Base-by-base conservation (phyloP, 2,329 filamentous ascomycete species). In the Stemphylium beticola region DNA sequence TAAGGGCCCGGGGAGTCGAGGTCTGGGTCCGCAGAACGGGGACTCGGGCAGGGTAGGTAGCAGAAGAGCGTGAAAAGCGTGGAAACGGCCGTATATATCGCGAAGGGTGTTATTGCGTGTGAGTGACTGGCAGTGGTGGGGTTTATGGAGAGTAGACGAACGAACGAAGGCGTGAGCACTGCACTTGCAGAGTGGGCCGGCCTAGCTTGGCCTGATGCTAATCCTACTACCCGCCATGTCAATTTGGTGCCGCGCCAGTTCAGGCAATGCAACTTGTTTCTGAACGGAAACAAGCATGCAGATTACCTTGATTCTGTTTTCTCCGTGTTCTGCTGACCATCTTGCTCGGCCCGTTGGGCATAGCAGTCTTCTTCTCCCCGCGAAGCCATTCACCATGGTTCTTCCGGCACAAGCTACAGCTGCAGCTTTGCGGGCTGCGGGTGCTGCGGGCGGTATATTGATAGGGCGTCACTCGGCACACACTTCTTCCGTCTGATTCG, bases 401-500 rank as follows among this genome's bases (percentile, higher is more conserved):
- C 45, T 3, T 10, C 18, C 18, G 29, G 43, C 57, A 48, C 39
- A 38, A 51, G 49, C 53, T 57, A 45, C 33, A 39, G 49, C 49
- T 59, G 49, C 49, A 51, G 20, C 46, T 34, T 34, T 32, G 41
- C 34, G 29, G 45, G 33, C 22, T 40, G 45, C 45, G 45, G 37
- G 32, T 5, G 40, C 22, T 43, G 29, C 45, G 24, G 44, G 45
- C 49, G 41, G 39, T 41, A 47, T 49, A 48, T 44, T 55, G 47
- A 32, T 39, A 51, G 47, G 37, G 56, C 49, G 39, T 51, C 55
- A 31, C 47, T 55, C 56, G 46, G 55, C 51, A 37, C 39, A 53
- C 26, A 34, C 49, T 38, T 46, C 41, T 40, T 38, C 39, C 32
- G 39, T 31, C 38, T 55, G 52, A 52, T 52, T 46, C 31, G 55